These are phyloP conservation scores for Trichophyton schoenleinii DNA, from an alignment of 2,329 filamentous ascomycete species.

Conservation along the genomic window DNA sequence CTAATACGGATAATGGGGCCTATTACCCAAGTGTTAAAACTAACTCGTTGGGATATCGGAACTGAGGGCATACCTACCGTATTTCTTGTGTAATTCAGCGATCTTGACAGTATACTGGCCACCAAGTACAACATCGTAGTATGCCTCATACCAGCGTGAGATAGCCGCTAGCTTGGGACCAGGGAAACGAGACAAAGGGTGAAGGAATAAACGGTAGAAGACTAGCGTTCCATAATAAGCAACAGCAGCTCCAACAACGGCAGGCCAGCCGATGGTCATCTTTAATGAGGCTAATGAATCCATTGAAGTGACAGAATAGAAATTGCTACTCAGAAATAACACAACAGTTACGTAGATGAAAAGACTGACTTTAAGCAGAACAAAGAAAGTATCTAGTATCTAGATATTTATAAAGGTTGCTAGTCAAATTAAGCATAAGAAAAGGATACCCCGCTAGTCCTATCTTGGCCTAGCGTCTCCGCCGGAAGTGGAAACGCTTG, in stretches of 20 bases:
- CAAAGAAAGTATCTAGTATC: too few species aligned
- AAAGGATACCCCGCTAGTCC: too few species aligned
- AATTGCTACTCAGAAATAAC: too few species aligned
- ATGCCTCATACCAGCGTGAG: conserved; percentile 20
- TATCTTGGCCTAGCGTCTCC: too few species aligned
- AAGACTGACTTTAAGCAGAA: too few species aligned
- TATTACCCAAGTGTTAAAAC: not conserved
- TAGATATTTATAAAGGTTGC: too few species aligned
- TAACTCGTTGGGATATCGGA: not conserved
- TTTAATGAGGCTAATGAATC: not conserved
- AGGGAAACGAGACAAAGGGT: conserved; percentile 16
- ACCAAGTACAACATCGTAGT: conserved; percentile 17
- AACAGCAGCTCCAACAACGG: not conserved
- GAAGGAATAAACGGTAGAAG: not conserved
- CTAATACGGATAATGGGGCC: conserved; percentile 17
- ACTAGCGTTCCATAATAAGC: not conserved
- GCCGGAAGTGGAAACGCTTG: too few species aligned
- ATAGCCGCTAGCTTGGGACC: conserved; percentile 16
- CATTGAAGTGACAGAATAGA: too few species aligned
- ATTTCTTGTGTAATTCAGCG: conserved; percentile 18
- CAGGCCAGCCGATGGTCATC: not conserved
- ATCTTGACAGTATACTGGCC: conserved; percentile 19
- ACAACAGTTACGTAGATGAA: too few species aligned
- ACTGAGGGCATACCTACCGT: conserved; percentile 12
- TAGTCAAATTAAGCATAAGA: too few species aligned